A percentile compares a stretch with the other conserved stretches of the same genome.
Conservation (phyloP, 768 basidiomycete species). For the Mycena indigotica region DNA sequence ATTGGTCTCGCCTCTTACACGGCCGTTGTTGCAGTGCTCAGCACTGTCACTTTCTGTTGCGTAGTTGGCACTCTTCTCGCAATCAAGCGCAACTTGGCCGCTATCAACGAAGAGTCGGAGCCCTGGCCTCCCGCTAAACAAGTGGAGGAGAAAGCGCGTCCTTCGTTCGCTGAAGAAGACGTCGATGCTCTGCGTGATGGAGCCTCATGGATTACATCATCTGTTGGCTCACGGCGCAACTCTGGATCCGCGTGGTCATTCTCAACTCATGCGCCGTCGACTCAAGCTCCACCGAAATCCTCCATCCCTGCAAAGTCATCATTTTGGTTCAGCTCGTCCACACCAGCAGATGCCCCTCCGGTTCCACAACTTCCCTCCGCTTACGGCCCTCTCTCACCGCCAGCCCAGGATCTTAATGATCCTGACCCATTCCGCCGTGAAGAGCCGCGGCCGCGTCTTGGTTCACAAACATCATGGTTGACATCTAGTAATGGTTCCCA, state of each 20-base stretch:
- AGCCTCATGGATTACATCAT: constrained; percentile 80
- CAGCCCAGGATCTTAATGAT: constrained; percentile 41
- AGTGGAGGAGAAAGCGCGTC: constrained; percentile 55
- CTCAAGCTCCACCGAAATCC: constrained; percentile 39
- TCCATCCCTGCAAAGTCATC: constrained; percentile 59
- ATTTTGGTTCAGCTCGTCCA: constrained; percentile 60
- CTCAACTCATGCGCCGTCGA: constrained; percentile 55
- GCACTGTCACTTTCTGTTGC: constrained; percentile 56
- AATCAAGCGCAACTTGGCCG: constrained; percentile 65
- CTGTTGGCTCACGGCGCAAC: constrained; percentile 52
- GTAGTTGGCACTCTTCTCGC: constrained; percentile 63
- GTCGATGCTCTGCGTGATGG: constrained; percentile 74
- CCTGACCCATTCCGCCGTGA: constrained; percentile 70
- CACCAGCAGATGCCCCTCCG: constrained; percentile 57
- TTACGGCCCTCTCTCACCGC: constrained; percentile 52
- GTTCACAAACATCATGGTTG: constrained; percentile 75
- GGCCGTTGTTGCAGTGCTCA: constrained; percentile 51
- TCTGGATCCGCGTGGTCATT: constrained; percentile 75
- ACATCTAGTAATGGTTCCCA: constrained; percentile 63
- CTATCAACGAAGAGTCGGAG: constrained; percentile 52
- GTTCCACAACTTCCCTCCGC: constrained; percentile 69
- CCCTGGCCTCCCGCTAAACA: constrained; percentile 63
- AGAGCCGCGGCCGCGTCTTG: constrained; percentile 50
- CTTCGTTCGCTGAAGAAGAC: constrained; percentile 71
- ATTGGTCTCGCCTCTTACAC: constrained; percentile 63